Conservation (phyloP, 768 basidiomycete species). For the Tricholoma matsutake region DNA sequence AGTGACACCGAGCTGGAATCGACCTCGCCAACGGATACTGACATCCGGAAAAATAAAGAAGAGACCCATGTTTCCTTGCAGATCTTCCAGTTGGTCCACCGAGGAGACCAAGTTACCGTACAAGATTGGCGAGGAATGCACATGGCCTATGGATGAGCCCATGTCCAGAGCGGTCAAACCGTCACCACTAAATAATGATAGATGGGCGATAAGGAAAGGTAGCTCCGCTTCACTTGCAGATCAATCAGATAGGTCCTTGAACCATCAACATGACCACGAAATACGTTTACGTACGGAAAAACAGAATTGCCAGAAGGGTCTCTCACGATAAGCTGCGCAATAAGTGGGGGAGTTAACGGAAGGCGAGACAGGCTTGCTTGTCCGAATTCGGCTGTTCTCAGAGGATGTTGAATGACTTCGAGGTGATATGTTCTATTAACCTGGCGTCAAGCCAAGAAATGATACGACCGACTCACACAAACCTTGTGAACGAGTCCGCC, state of each 20-base stretch:
- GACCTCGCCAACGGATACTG: conserved; percentile 75
- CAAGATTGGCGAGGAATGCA: conserved; percentile 55
- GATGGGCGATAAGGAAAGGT: conserved; percentile 83
- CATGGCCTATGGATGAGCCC: conserved; percentile 52
- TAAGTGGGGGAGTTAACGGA: conserved; percentile 80
- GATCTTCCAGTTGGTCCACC: conserved; percentile 74
- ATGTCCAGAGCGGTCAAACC: conserved; percentile 62
- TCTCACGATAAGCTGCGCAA: conserved; percentile 75
- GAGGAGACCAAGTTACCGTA: conserved; percentile 87
- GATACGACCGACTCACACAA: conserved; percentile 17
- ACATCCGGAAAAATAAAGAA: conserved; percentile 93
- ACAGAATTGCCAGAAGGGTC: conserved; percentile 69
- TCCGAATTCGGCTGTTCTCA: conserved; percentile 79
- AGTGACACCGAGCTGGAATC: conserved; percentile 70
- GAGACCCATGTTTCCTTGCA: conserved; percentile 75
- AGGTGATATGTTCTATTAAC: conserved; percentile 65
- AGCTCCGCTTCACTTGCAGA: conserved; percentile 73
- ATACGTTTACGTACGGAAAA: conserved; percentile 63
- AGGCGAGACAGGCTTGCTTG: conserved; percentile 70
- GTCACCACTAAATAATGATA: conserved; percentile 71
- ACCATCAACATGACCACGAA: conserved; percentile 6
- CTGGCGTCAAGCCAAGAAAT: conserved; percentile 16
- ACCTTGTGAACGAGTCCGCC: conserved; percentile 54
- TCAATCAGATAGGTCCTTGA: conserved; percentile 10
- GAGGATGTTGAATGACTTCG: conserved; percentile 83